Base-by-base conservation (phyloP, 441 rosid species). In the Gossypium davidsonii region DNA sequence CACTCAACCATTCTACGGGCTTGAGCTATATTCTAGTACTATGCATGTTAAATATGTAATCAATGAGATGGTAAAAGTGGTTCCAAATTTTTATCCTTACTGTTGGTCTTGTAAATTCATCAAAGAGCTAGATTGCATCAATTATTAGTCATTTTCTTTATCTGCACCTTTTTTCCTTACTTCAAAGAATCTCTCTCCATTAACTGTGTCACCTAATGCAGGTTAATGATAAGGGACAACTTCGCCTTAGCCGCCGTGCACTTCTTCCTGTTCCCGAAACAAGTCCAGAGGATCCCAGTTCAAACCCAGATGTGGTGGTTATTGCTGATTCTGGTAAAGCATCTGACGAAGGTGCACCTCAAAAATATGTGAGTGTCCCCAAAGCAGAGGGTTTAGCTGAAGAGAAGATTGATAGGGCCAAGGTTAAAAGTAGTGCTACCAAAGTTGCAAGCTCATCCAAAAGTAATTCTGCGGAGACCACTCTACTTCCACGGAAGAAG, bases 141-240 rank as follows among this genome's bases (percentile, higher is more conserved):
- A 67, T 51, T 49, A 17, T 75, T 7, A 37, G 51, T n/a, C 11
- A 0, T 12, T 4, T 1, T 49, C 48, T 18, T 34, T 76, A 25
- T 58, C 62, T 51, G 48, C 26, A 9, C 21, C 12, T 44, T 67
- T 67, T 34, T 67, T 60, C 20, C 64, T 42, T 28, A 9, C 6
- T 60, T 37, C 14, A 42, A 7, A 25, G 20, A 51, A 23, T 23
- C 8, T 39, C 10, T 44, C 14, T 73, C 21, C 4, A 14, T 67
- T 26, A 25, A 73, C 64, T 79, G 71, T 56, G 26, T 26, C 26
- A 8, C 8, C 63, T 60, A 66, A 78, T 78, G 48, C 86, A 95
- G 99, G 87, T 96, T 74, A 93, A 93, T 72, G 94, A 85, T 63
- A 96, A 93, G 81, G 99, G 99, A 53, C 99, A 96, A 80, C 97